Base-by-base conservation (phyloP, 1,284 basidiomycete species). In the Golubevia pallescens region DNA sequence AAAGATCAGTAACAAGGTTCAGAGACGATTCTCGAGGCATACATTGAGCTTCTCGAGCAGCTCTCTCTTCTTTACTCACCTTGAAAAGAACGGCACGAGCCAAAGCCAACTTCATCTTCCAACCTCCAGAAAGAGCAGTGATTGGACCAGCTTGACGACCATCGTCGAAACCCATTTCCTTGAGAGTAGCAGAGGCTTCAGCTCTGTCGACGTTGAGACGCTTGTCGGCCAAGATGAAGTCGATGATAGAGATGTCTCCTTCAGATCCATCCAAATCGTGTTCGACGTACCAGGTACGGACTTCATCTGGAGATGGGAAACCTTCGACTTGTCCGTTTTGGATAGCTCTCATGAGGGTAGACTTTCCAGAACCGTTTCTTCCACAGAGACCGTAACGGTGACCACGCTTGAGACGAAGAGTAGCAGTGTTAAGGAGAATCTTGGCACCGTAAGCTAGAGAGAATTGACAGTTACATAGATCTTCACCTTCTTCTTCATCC, bases 71-170 rank as follows among this genome's bases (percentile, higher is more conserved):
- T 28, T 28, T 28, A 28, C 28, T 28, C 28, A 28, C 28, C 78
- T 82, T 82, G 82, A 81, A 85, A 60, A 85, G 74, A 61, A 85
- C 76, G 65, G 82, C 82, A 71, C 82, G 82, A 48, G 82, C 82
- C 28, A 85, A 76, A 67, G 82, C 82, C 68, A 85, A 77, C 81
- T 85, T 85, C 82, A 85, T 85, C 80, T 85, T 85, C 82, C 82
- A 85, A 69, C 82, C 82, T 81, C 82, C 81, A 23, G 82, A 85
- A 63, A 85, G 75, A 66, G 78, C 76, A 62, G 81, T 79, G 68
- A 85, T 83, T 69, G 82, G 81, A 57, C 74, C 74, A 57, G 69
- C 73, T 72, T 84, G 82, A 61, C 80, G 80, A 23, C 61, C 66
- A 21, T 80, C 80, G 71, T 84, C 81, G 74, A 85, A 85, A 72